These are phyloP conservation scores for Styphnolobium japonicum DNA, from an alignment of 306 rosid species.

Conservation along the genomic window DNA sequence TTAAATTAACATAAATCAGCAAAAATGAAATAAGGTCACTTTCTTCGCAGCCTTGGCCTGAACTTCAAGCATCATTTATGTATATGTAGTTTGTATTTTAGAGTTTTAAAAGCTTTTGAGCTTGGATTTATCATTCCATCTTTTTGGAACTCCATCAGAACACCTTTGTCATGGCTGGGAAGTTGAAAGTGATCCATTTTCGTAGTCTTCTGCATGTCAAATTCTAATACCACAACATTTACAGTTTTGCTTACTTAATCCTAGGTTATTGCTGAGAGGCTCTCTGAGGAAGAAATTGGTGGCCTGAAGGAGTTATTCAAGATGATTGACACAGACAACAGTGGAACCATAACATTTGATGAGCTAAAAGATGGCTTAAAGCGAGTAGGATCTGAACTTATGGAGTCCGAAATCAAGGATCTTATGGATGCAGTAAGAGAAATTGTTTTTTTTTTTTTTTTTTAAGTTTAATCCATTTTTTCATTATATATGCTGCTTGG, in stretches of 20 bases:
- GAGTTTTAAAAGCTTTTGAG: not conserved
- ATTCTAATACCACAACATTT: slow-evolving; percentile 9
- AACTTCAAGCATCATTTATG: not conserved
- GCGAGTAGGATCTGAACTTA: slow-evolving; percentile 61
- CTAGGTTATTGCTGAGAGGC: slow-evolving; percentile 61
- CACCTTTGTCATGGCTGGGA: not conserved
- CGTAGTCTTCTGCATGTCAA: not conserved
- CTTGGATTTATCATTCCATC: not conserved
- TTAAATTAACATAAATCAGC: not conserved
- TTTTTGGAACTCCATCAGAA: not conserved
- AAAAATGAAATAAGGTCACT: not conserved
- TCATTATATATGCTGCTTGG: not conserved
- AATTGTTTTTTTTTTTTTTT: not conserved
- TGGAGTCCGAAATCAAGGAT: slow-evolving; percentile 66
- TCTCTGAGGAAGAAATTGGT: slow-evolving; percentile 68
- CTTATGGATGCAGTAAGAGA: slow-evolving; percentile 64
- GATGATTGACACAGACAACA: slow-evolving; percentile 59
- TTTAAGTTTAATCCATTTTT: not conserved
- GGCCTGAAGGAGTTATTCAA: slow-evolving; percentile 59
- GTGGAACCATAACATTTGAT: slow-evolving; percentile 61
- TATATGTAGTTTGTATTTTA: not conserved
- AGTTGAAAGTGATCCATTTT: not conserved
- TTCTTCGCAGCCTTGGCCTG: not conserved
- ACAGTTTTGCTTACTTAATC: slow-evolving; percentile 20
- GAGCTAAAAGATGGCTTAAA: slow-evolving; percentile 57